phyloP scores from a whole-genome alignment of 2,329 filamentous ascomycete species.

The Gyromitra esculenta region DNA sequence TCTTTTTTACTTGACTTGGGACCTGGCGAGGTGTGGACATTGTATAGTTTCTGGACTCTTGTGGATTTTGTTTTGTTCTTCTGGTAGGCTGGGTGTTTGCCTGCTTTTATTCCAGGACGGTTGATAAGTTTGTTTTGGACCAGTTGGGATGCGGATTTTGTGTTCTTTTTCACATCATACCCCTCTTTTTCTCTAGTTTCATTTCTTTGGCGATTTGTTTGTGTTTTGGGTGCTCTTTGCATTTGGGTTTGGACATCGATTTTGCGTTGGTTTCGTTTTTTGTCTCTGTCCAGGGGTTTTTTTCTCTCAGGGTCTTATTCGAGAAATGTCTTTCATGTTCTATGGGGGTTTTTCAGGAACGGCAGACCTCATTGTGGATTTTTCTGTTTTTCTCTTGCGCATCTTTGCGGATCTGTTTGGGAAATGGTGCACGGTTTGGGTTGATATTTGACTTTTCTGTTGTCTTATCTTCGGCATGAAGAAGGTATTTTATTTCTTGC shows the following conservation, averaged over 20 bases:
- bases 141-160: conserved; percentile 40
- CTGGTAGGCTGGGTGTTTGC: conserved; percentile 39
- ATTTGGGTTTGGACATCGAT: conserved; percentile 50
- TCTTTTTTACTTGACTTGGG: conserved; percentile 37
- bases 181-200: conserved; percentile 45
- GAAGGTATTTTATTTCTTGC: conserved; percentile 50
- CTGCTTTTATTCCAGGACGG: conserved; percentile 42
- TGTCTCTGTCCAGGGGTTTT: conserved; percentile 40
- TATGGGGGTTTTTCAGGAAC: conserved; percentile 37
- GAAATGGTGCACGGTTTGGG: conserved; percentile 47
- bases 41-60: conserved; percentile 42
- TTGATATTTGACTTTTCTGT: conserved; percentile 38
- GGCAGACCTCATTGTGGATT: conserved; percentile 36
- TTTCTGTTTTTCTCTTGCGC: conserved; percentile 49
- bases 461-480: conserved; percentile 27
- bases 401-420: conserved; percentile 51
- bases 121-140: conserved; percentile 52
- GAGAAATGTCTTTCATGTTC: conserved; percentile 45
- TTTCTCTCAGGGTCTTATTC: conserved; percentile 45
- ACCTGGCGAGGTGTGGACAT: conserved; percentile 27
- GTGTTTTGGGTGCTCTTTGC: conserved; percentile 49
- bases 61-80: conserved; percentile 45
- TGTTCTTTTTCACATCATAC: conserved; percentile 49
- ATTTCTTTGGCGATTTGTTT: conserved; percentile 45
- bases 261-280: conserved; percentile 36